Evolutionary conservation across 169 alveolate genomes (phyloP), one percentile per base, ranked within the genome.

Genomic region (Eimeria tenella): DNA sequence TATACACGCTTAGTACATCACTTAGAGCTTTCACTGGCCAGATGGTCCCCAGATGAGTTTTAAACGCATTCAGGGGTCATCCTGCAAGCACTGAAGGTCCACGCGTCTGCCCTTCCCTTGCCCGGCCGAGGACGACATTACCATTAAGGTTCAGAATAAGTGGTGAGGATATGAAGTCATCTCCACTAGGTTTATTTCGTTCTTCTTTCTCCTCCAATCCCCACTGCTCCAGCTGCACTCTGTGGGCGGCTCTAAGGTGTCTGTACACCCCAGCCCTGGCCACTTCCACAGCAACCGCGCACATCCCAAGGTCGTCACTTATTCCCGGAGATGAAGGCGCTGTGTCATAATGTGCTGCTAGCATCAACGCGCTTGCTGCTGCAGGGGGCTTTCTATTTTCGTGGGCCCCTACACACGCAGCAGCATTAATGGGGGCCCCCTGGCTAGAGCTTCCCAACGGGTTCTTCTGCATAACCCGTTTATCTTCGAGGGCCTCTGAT

Each of bases 141-240:
- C 84, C 84, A 31, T 74, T 74, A 2, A 74, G 62, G 60, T 74
- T 74, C 7, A 74, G 21, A 74, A 74, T 74, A 8, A 74, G 84
- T 9, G 84, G 84, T 11, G 84, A 0, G n/a, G 55, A 5, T 7
- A 74, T 7, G 25, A 31, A 49, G 19, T 25, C 84, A n/a, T 74
- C 84, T 74, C 0, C 84, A 7, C 17, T 13, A 21, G 49, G 10
- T 68, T 68, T 13, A 52, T 49, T 21, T 52, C 3, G 62, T 19
- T 74, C 31, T 6, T n/a, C 50, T 15, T 13, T 31, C 56, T 71
- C 23, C 81, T 21, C n/a, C 50, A 6, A 31, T 13, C 31, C 52
- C 81, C 31, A 10, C 21, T 65, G 75, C 53, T 17, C 21, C 68
- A 58, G 68, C 68, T 58, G 68, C 68, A 3, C 21, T 58, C 1